Conservation (phyloP, 805 yeast species). For the Starmerella lactis-condensi region DNA sequence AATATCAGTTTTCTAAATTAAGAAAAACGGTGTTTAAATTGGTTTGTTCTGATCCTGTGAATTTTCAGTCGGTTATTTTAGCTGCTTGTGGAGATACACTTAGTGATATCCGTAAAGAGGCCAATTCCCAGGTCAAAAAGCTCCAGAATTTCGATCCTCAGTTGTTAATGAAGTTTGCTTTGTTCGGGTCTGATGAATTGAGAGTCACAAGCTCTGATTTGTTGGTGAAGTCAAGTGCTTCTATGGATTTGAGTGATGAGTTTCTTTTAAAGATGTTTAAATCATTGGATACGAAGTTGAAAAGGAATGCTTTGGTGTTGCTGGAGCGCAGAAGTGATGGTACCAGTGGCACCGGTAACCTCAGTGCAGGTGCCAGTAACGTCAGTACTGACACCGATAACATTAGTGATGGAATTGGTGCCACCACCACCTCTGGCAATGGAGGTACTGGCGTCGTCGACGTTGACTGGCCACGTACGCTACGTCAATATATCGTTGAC, state of each 20-base stretch:
- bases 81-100: constrained; percentile 47
- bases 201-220: constrained; percentile 22
- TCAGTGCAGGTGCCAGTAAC: constrained; percentile 1
- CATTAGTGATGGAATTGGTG: no score
- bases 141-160: constrained; percentile 28
- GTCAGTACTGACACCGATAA: no score
- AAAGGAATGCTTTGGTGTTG: constrained; percentile 35
- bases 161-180: constrained; percentile 30
- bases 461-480: constrained; percentile 4
- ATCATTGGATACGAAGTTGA: constrained; percentile 30
- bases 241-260: constrained; percentile 40
- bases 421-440: no score
- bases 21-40: constrained; percentile 30
- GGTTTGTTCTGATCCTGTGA: constrained; percentile 16
- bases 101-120: constrained; percentile 36
- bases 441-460: neutral
- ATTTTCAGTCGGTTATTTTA: constrained; percentile 28
- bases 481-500: constrained; percentile 16
- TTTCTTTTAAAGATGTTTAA: constrained; percentile 15
- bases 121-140: constrained; percentile 29
- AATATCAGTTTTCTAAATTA: constrained; percentile 28
- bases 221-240: constrained; percentile 25
- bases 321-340: constrained; percentile 3
- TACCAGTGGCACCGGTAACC: neutral
- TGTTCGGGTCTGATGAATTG: constrained; percentile 33